Evolutionary conservation across 805 yeast species (phyloP).

Genomic region (Metschnikowia koreensis): DNA sequence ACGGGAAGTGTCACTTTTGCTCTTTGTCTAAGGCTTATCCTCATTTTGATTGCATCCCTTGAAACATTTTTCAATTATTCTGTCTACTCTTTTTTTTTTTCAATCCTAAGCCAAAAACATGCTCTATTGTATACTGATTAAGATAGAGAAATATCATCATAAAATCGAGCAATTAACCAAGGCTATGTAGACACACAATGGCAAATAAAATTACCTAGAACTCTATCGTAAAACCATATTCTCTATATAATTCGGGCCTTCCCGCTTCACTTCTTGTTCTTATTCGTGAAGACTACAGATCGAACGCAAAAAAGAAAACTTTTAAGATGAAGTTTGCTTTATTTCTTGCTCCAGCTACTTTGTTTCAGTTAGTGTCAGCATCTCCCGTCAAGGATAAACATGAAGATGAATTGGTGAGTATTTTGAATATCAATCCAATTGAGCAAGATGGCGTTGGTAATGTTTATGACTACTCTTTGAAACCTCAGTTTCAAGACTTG

Average conservation of each 20-base stretch:
- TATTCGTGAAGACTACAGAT: background rate
- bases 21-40: background rate
- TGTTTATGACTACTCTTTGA: slow-evolving; percentile 4
- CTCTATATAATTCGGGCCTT: background rate
- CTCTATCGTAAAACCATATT: background rate
- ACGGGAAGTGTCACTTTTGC: background rate
- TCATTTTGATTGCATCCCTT: background rate
- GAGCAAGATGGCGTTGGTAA: background rate
- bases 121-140: background rate
- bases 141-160: background rate
- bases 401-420: slow-evolving; percentile 4
- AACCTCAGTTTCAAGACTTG: background rate
- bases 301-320: background rate
- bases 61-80: background rate
- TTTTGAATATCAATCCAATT: slow-evolving; percentile 1
- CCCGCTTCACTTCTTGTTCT: background rate
- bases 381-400: background rate
- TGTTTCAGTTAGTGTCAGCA: background rate
- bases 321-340: background rate
- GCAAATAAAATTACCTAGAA: background rate
- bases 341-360: background rate
- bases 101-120: background rate
- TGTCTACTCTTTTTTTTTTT: too few species aligned
- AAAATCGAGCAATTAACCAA: background rate
- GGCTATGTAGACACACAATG: background rate